phyloP scores from a whole-genome alignment of 2,329 filamentous ascomycete genomes.

The Cladosporium colombiae region DNA sequence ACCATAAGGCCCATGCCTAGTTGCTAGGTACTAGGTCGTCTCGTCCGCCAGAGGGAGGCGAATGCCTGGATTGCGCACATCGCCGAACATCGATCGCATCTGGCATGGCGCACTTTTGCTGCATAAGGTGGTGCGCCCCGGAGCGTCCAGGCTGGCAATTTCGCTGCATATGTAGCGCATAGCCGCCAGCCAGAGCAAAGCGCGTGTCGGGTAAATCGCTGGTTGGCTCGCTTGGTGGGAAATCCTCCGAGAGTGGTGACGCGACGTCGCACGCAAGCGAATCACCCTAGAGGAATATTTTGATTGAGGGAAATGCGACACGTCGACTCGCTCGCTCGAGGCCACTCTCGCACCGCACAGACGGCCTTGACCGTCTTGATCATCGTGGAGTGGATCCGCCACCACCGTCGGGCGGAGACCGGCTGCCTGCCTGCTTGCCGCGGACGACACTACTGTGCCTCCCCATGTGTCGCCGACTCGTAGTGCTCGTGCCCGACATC shows the following conservation, averaged over 20 bases:
- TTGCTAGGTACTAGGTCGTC: not conserved
- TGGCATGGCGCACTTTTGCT: constrained; percentile 3
- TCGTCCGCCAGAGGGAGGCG: not conserved
- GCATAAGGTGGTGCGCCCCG: not conserved
- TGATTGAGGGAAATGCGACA: not conserved
- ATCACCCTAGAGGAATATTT: not conserved
- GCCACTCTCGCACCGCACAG: not conserved
- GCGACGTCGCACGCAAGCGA: constrained; percentile 1
- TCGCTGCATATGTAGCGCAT: not conserved
- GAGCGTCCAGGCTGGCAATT: not conserved
- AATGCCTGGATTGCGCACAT: not conserved
- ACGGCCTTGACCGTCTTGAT: not conserved
- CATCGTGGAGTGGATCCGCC: not conserved
- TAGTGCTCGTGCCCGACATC: constrained; percentile 3
- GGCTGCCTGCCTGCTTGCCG: not conserved
- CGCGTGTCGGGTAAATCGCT: constrained; percentile 9
- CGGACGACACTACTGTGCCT: not conserved
- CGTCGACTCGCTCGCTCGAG: not conserved
- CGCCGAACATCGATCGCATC: constrained; percentile 6
- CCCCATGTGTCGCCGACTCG: not conserved
- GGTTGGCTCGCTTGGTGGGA: constrained; percentile 8
- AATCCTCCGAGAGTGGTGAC: constrained; percentile 5
- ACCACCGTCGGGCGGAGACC: not conserved
- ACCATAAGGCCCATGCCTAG: not conserved
- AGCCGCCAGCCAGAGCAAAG: constrained; percentile 1